Evolutionary conservation across 768 basidiomycete species (phyloP).

Genomic region (Podaxis rugospora): DNA sequence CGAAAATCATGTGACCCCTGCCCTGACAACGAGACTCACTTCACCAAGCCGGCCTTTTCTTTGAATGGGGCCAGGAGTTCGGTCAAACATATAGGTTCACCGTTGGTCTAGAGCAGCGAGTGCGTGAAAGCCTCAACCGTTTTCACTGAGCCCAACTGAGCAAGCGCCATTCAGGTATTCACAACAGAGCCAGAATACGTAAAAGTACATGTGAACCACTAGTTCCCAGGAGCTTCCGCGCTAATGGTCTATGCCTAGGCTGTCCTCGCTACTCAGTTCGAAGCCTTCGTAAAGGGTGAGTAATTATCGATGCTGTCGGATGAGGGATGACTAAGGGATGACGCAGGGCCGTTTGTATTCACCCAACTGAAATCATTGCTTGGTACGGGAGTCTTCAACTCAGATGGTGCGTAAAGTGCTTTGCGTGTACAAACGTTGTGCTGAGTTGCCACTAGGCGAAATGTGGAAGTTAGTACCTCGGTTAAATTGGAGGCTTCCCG

Average conservation of each 20-base stretch:
- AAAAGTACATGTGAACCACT: constrained; percentile 21
- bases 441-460: constrained; percentile 32
- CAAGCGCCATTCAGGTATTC: constrained; percentile 23
- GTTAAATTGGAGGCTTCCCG: not conserved
- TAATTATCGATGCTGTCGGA: not conserved
- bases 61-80: constrained; percentile 18
- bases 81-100: constrained; percentile 15
- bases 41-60: not conserved
- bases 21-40: not conserved
- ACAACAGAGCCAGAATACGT: constrained; percentile 25
- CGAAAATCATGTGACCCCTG: not conserved
- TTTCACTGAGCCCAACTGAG: not conserved
- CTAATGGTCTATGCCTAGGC: constrained; percentile 16
- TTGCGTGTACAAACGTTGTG: not conserved
- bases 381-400: constrained; percentile 57
- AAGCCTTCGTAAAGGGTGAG: constrained; percentile 38
- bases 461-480: constrained; percentile 54
- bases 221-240: not conserved
- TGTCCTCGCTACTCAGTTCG: constrained; percentile 43
- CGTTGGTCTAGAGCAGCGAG: constrained; percentile 25
- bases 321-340: not conserved
- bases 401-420: constrained; percentile 37
- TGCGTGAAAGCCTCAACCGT: constrained; percentile 8
- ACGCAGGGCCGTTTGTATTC: constrained; percentile 23
- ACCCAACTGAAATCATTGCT: constrained; percentile 31